Evolutionary conservation across 345 rosid genomes (phyloP).

Genomic region (Aethionema arabicum): DNA sequence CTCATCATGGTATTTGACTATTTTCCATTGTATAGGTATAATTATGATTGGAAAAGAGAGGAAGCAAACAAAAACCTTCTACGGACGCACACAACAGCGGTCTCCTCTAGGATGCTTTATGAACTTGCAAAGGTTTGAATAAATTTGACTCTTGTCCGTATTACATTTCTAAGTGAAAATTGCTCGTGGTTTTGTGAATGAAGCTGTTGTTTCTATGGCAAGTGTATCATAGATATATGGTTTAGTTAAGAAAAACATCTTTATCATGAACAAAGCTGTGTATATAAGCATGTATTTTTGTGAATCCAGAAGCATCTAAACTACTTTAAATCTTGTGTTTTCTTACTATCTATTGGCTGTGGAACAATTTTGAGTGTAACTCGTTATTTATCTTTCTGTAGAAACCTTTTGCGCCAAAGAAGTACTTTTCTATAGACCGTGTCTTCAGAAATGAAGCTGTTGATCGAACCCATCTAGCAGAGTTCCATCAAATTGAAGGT

Average conservation of each 20-base stretch:
- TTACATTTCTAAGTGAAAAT: background rate
- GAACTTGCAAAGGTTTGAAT: slow-evolving; percentile 70
- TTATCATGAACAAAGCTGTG: background rate
- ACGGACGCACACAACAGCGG: slow-evolving; percentile 95
- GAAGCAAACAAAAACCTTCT: slow-evolving; percentile 94
- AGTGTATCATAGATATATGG: background rate
- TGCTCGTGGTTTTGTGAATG: background rate
- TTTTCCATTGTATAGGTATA: slow-evolving; percentile 50
- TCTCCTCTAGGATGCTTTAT: slow-evolving; percentile 90
- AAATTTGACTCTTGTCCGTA: slow-evolving; percentile 10
- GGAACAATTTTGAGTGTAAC: slow-evolving; percentile 8
- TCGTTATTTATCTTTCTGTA: slow-evolving; percentile 24
- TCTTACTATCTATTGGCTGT: slow-evolving; percentile 7
- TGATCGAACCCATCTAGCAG: slow-evolving; percentile 93
- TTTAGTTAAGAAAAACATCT: background rate
- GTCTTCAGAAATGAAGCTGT: slow-evolving; percentile 99
- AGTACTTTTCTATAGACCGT: slow-evolving; percentile 91
- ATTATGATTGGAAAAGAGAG: slow-evolving; percentile 92
- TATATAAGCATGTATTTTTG: background rate
- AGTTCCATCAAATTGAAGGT: slow-evolving; percentile 99
- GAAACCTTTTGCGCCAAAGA: slow-evolving; percentile 76
- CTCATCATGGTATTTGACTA: background rate
- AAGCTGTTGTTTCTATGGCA: background rate
- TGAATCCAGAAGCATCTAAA: slow-evolving; percentile 5
- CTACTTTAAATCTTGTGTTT: background rate